Conservation (phyloP, 2,329 filamentous ascomycete genomes). For the Fusarium sp. region DNA sequence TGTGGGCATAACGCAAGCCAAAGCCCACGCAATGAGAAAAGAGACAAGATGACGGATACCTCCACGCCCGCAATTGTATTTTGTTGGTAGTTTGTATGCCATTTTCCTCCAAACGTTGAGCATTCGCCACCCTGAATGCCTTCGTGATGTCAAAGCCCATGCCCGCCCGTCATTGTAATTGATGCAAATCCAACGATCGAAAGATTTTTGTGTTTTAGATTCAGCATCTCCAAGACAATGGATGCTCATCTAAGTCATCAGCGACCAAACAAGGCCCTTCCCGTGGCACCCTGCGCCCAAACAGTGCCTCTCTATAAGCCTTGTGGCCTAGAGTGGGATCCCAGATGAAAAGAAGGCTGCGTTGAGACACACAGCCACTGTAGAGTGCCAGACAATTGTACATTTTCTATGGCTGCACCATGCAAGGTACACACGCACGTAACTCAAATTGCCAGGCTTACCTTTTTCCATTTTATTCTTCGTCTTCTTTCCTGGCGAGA, state of each 20-base stretch:
- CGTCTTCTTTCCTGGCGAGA: neutral
- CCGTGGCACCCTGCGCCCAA: neutral
- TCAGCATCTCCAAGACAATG: neutral
- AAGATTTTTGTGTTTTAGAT: neutral
- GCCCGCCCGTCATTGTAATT: neutral
- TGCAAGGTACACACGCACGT: neutral
- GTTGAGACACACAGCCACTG: too few species aligned
- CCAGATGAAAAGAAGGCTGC: neutral
- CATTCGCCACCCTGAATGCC: constrained; percentile 2
- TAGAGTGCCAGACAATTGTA: neutral
- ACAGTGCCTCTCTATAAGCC: constrained; percentile 19
- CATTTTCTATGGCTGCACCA: neutral
- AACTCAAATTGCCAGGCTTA: neutral
- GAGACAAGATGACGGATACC: neutral
- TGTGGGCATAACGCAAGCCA: neutral
- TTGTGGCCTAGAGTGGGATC: constrained; percentile 5
- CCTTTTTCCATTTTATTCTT: constrained; percentile 6
- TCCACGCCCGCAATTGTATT: neutral
- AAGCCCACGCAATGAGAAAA: constrained; percentile 3
- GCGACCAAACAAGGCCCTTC: neutral
- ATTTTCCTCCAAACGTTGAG: neutral
- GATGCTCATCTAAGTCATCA: neutral
- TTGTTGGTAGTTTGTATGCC: neutral
- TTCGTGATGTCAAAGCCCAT: neutral
- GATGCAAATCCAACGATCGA: neutral